Evolutionary conservation across 306 rosid species (phyloP).

Genomic region (Myrica gale): DNA sequence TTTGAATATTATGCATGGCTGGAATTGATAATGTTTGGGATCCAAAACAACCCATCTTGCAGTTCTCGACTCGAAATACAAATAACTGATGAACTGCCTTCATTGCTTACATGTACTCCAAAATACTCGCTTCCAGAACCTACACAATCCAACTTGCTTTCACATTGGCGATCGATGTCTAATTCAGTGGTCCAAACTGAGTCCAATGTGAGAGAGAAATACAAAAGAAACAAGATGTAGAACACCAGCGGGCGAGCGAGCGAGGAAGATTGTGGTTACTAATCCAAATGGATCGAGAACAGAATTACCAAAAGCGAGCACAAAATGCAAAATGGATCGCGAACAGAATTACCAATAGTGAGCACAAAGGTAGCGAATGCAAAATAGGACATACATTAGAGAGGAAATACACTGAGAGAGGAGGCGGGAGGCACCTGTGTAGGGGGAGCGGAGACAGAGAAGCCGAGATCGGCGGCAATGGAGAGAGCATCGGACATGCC

Average conservation of each 20-base stretch:
- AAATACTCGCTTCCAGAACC: conserved; percentile 8
- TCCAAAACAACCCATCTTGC: background rate
- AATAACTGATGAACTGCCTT: background rate
- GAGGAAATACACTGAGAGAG: background rate
- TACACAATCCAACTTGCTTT: background rate
- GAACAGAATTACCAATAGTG: background rate
- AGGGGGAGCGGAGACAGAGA: conserved; percentile 56
- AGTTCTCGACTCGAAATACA: background rate
- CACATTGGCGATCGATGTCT: background rate
- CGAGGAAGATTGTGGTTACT: background rate
- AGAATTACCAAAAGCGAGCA: background rate
- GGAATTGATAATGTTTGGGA: background rate
- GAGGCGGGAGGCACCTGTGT: conserved; percentile 43
- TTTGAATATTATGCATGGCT: background rate
- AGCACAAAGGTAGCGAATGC: background rate
- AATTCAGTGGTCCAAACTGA: conserved; percentile 1
- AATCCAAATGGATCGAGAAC: background rate
- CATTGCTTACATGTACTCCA: background rate
- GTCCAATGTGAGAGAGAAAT: background rate
- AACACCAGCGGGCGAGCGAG: no score
- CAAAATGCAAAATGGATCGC: conserved; percentile 6
- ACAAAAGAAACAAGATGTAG: background rate
- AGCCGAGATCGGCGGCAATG: conserved; percentile 87
- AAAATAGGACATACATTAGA: background rate
- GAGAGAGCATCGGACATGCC: conserved; percentile 92